Evolutionary conservation across 768 basidiomycete genomes (phyloP), one percentile per base, ranked within the genome.

Genomic region (Guyanaporus albipodus): DNA sequence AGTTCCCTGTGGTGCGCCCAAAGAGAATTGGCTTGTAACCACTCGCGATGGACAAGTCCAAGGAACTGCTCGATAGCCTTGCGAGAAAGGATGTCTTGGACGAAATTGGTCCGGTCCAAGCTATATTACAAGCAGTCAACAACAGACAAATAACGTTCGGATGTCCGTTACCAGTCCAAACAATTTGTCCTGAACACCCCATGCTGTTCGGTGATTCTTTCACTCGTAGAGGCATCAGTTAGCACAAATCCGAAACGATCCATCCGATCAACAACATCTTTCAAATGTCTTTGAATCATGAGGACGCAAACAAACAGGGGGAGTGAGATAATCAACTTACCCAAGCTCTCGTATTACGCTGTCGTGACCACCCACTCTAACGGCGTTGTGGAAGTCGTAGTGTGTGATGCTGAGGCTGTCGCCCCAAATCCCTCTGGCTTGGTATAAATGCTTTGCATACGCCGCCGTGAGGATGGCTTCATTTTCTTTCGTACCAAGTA

Each of bases 161-260:
- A 38, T 32, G 19, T 12, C 23, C n/a, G 23, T 51, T 58, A 92
- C 94, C 92, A 96, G 63, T 97, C 95, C 41, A 96, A 70, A 60
- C 96, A 99, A 61, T 97, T 98, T 22, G 89, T 91, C 50, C 96
- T 77, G 63, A 98, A 97, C 15, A 91, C 79, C 4, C 96, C 96
- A 47, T 82, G 82, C 62, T 99, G 96, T 41, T 85, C 76, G n/a
- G 87, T 89, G 28, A 99, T 80, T 54, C 83, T 70, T 55, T 88
- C 82, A 54, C 82, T 74, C 11, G 81, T 69, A 15, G 66, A 67
- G 4, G 79, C 66, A 63, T 91, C 85, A 51, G 82, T 81, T 77
- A 91, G 82, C 0, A 88, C 85, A 70, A 91, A 96, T 0, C 91
- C 91, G 61, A 87, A 93, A 48, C 72, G 75, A 64, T 94, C 91